Conservation (phyloP, 23 red algal genomes). For the Gracilaria caudata region DNA sequence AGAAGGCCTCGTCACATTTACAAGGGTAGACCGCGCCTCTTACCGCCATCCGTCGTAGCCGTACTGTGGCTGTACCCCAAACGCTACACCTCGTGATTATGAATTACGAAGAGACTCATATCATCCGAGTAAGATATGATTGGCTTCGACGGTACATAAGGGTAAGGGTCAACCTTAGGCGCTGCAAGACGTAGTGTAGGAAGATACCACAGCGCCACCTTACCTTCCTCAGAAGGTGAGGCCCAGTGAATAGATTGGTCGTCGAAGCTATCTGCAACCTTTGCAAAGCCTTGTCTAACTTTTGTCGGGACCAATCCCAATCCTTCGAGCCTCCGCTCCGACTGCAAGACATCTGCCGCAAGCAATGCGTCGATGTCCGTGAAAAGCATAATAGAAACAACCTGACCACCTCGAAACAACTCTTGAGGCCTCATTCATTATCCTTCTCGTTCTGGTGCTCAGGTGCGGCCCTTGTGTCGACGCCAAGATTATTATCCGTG, state of each 20-base stretch:
- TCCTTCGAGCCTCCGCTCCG: neutral
- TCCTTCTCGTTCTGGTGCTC: neutral
- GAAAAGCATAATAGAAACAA: neutral
- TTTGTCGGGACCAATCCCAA: neutral
- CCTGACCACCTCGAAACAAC: no score
- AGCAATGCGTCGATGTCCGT: neutral
- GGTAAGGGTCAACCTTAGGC: no score
- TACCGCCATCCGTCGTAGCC: no score
- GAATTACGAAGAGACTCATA: no score
- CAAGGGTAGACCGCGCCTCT: no score
- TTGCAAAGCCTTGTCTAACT: neutral
- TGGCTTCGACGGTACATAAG: no score
- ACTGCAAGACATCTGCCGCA: neutral
- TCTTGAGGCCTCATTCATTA: neutral
- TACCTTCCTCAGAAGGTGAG: slow-evolving; percentile 1
- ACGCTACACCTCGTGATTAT: no score
- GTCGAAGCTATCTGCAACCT: neutral
- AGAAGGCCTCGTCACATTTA: neutral
- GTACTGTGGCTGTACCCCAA: no score
- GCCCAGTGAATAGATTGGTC: neutral
- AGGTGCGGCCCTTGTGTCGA: neutral
- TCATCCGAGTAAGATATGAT: no score
- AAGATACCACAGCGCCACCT: neutral
- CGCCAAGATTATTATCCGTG: neutral
- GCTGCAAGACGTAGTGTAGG: neutral